phyloP scores from a whole-genome alignment of 2,329 filamentous ascomycete genomes.

The Stemphylium lycopersici region DNA sequence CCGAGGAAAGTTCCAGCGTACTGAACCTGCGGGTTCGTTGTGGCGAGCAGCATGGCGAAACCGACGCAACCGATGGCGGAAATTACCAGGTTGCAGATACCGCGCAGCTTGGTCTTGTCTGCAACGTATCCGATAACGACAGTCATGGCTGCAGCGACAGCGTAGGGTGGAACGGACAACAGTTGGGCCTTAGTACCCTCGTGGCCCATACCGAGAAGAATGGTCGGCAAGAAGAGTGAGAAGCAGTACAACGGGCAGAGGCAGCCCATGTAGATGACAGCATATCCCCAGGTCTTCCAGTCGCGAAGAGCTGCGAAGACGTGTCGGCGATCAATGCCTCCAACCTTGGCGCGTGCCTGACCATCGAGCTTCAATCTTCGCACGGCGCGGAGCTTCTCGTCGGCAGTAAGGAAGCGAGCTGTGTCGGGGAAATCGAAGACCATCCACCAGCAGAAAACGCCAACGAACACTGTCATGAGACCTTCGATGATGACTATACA shows the following conservation, averaged over 20 bases:
- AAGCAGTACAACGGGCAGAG: slow-evolving; percentile 51
- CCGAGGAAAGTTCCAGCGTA: slow-evolving; percentile 87
- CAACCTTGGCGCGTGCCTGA: slow-evolving; percentile 67
- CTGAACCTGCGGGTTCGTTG: slow-evolving; percentile 68
- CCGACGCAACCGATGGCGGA: slow-evolving; percentile 76
- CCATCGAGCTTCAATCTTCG: slow-evolving; percentile 71
- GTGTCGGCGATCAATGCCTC: slow-evolving; percentile 42
- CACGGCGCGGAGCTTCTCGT: slow-evolving; percentile 63
- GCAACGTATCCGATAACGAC: slow-evolving; percentile 74
- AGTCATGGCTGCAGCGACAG: slow-evolving; percentile 71
- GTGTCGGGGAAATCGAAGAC: slow-evolving; percentile 69
- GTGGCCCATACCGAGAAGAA: slow-evolving; percentile 58
- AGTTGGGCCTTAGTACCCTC: slow-evolving; percentile 69
- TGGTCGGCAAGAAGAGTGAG: slow-evolving; percentile 55
- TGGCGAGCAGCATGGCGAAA: slow-evolving; percentile 79
- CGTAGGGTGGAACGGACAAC: slow-evolving; percentile 78
- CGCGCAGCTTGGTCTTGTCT: slow-evolving; percentile 74
- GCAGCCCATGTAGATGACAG: slow-evolving; percentile 70
- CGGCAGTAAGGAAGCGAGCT: slow-evolving; percentile 61
- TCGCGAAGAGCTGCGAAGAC: slow-evolving; percentile 54
- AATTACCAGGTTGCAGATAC: slow-evolving; percentile 77
- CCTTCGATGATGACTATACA: slow-evolving; percentile 44
- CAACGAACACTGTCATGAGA: slow-evolving; percentile 46
- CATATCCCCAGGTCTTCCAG: slow-evolving; percentile 58
- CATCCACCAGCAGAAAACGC: slow-evolving; percentile 58